Evolutionary conservation across 78 protist species (phyloP).

Genomic region (Dictyostelium brefeldianum): DNA sequence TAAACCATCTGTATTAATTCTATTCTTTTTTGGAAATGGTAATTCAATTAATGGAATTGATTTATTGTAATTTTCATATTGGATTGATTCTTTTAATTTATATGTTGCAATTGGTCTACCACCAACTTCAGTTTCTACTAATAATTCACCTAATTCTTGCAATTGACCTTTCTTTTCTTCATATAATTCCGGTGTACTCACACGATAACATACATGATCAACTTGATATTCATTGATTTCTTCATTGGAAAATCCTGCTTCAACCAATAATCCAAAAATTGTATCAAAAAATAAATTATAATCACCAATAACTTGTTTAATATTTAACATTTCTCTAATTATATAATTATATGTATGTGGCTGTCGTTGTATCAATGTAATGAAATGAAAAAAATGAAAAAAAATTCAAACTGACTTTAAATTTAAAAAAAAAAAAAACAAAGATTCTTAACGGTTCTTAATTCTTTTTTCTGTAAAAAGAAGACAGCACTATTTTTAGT

Average conservation of each 20-base stretch:
- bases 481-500: too few species aligned
- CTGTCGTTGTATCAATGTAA: background rate
- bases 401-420: background rate
- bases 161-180: constrained; percentile 16
- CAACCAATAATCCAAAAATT: background rate
- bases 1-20: constrained; percentile 34
- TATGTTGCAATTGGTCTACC: constrained; percentile 53
- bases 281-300: constrained; percentile 50
- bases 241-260: background rate
- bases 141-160: background rate
- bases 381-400: background rate
- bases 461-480: too few species aligned
- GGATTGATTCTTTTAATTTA: constrained; percentile 29
- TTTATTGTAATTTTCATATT: background rate
- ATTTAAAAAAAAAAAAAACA: background rate
- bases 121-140: constrained; percentile 38
- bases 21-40: constrained; percentile 57
- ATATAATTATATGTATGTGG: background rate
- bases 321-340: background rate
- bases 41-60: constrained; percentile 26
- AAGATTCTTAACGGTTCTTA: background rate
- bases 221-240: background rate
- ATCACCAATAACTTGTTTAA: constrained; percentile 60
- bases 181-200: constrained; percentile 28
- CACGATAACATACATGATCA: constrained; percentile 74